phyloP scores from a whole-genome alignment of 148 eudicot species.

The Camellia japonica region DNA sequence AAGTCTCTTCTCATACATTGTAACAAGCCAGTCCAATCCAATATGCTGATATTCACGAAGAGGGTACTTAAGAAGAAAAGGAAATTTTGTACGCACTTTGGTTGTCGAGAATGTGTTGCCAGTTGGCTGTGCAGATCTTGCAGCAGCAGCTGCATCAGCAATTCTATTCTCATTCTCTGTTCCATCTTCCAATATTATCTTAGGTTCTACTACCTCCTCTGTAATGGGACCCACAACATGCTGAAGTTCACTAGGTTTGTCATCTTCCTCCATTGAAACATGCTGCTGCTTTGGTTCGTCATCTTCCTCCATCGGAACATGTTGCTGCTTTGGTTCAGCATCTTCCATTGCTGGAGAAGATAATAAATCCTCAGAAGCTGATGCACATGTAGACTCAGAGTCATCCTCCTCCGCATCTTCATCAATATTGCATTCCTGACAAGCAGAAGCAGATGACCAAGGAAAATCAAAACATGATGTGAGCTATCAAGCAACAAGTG shows the following conservation, averaged over 20 bases:
- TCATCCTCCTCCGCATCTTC: constrained; percentile 47
- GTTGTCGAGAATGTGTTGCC: constrained; percentile 95
- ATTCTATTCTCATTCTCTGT: constrained; percentile 62
- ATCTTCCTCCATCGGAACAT: constrained; percentile 27
- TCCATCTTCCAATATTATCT: constrained; percentile 44
- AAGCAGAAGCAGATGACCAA: background rate
- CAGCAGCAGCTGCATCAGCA: constrained; percentile 99
- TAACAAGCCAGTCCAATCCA: constrained; percentile 98
- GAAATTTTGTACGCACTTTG: constrained; percentile 87
- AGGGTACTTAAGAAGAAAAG: constrained; percentile 89
- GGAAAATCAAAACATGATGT: constrained; percentile 6
- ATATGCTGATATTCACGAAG: constrained; percentile 99
- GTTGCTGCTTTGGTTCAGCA: constrained; percentile 30
- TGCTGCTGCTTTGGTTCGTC: constrained; percentile 30
- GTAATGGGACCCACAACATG: constrained; percentile 22
- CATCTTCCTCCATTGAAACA: constrained; percentile 33
- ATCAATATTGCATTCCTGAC: constrained; percentile 40
- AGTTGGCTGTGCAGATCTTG: constrained; percentile 97
- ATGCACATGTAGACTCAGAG: constrained; percentile 42
- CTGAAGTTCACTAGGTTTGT: constrained; percentile 29
- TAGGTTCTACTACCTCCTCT: constrained; percentile 35
- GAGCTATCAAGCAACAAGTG: background rate
- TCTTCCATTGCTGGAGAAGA: constrained; percentile 37
- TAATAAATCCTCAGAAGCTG: constrained; percentile 49
- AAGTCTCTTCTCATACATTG: constrained; percentile 98